phyloP scores from a whole-genome alignment of 179 eudicot species.

The Actinidia chinensis region DNA sequence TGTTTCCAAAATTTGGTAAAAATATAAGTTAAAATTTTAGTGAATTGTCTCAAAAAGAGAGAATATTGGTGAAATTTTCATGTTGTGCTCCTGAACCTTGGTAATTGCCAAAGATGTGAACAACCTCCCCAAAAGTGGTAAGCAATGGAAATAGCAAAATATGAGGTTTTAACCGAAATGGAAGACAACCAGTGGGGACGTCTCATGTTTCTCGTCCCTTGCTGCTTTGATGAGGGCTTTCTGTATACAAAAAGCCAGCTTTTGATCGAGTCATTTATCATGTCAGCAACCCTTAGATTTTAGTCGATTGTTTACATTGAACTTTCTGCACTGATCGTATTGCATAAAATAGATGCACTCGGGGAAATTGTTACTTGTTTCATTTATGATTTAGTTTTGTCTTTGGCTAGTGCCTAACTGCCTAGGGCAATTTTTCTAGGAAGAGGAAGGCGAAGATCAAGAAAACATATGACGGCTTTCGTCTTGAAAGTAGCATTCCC shows the following conservation, averaged over 20 bases:
- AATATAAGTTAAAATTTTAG: not conserved
- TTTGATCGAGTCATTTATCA: not conserved
- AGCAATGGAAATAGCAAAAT: no score
- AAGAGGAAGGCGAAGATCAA: constrained; percentile 12
- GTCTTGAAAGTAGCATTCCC: not conserved
- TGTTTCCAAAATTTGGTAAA: not conserved
- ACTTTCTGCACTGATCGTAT: not conserved
- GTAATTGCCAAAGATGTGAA: not conserved
- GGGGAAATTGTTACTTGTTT: not conserved
- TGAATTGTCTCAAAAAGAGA: not conserved
- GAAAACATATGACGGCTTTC: not conserved
- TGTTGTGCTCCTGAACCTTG: no score
- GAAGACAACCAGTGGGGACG: not conserved
- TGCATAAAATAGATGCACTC: not conserved
- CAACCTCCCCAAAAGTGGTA: not conserved
- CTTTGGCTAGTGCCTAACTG: not conserved
- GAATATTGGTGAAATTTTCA: not conserved
- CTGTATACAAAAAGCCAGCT: not conserved
- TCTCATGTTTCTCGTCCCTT: not conserved
- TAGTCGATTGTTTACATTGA: no score
- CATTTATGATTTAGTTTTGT: not conserved
- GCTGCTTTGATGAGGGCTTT: not conserved
- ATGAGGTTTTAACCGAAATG: not conserved
- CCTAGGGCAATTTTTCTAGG: not conserved
- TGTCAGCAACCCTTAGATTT: not conserved